Base-by-base conservation (phyloP, 495 filamentous ascomycete genomes). In the Alectoria sarmentosa region DNA sequence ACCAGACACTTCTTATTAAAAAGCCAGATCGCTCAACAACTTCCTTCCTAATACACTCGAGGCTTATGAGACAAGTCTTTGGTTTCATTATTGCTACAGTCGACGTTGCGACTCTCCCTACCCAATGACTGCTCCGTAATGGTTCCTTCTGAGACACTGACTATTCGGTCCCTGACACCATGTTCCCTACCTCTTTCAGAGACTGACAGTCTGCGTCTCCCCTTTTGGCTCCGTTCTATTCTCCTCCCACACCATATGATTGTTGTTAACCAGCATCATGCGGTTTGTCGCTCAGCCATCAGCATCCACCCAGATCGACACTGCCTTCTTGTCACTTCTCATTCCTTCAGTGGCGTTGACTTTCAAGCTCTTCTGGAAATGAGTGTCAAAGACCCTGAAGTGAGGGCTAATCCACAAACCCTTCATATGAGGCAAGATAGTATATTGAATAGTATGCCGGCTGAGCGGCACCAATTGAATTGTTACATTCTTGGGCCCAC, bases 351-450 rank as follows among this genome's bases (percentile, higher is more conserved):
- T 84, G 0, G 88, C 86, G 39, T 87, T 81, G 9, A 93, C 85
- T 64, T 86, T 84, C 58, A 96, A 72, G 26, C 84, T 82, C 79
- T 96, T 96, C 74, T 92, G 90, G 73, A 96, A 96, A 69, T 93
- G 92, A 68, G 86, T 86, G 76, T 96, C 92, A 58, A 90, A 78
- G 30, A 96, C 89, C 61, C 90, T 82, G 63, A 96, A 75, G 46
- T 83, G 83, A 3, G 88, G 85, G 62, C 80, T 82, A 62, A 96
- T 83, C 90, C 90, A 95, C 34, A 80, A 73, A 0, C 87, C 88
- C 14, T 76, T 75, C 60, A 76, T 76, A n/a, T 74, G 74, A 5
- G 80, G 77, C 34, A 95, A 71, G 19, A 98, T 49, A 58, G 84
- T 79, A 64, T 90, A 98, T 57, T 80, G 80, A 9, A 96, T 78